These are phyloP conservation scores for Alternaria rosae DNA, from an alignment of 2,329 filamentous ascomycete genomes.

Conservation along the genomic window DNA sequence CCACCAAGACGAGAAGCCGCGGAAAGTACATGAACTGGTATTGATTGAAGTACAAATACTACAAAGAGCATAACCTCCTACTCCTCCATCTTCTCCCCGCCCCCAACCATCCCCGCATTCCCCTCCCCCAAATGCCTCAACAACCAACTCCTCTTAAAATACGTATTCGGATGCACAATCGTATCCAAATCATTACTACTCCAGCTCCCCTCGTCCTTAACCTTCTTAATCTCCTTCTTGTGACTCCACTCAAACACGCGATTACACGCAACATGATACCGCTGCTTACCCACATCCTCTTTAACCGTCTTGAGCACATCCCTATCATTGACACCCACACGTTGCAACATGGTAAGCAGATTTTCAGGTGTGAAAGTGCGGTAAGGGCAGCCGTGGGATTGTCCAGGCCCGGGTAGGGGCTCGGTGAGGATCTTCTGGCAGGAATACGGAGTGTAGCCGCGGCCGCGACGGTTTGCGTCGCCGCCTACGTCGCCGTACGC, in stretches of 20 bases:
- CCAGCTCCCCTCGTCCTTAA: slow-evolving; percentile 59
- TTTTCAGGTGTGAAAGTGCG: slow-evolving; percentile 92
- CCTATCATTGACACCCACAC: slow-evolving; percentile 79
- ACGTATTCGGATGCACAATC: slow-evolving; percentile 96
- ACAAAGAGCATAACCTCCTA: slow-evolving; percentile 18
- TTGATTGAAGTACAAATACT: neutral
- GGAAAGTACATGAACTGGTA: neutral
- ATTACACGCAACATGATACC: slow-evolving; percentile 96
- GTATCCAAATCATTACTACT: slow-evolving; percentile 81
- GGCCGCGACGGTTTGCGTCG: slow-evolving; percentile 83
- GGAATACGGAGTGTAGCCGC: slow-evolving; percentile 88
- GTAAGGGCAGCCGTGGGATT: slow-evolving; percentile 96
- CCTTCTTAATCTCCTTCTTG: slow-evolving; percentile 64
- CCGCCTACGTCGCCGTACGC: slow-evolving; percentile 93
- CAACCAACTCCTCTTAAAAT: slow-evolving; percentile 93
- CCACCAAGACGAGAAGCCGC: neutral
- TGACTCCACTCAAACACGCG: slow-evolving; percentile 91
- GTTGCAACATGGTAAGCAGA: slow-evolving; percentile 75
- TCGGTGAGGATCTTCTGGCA: slow-evolving; percentile 96
- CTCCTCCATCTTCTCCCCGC: slow-evolving; percentile 48
- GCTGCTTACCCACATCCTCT: slow-evolving; percentile 86
- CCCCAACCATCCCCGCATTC: slow-evolving; percentile 42
- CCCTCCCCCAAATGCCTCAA: slow-evolving; percentile 76
- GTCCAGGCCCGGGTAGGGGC: slow-evolving; percentile 82
- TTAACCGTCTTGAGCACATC: slow-evolving; percentile 80